Conservation (phyloP, 495 filamentous ascomycete genomes). For the Trichodelitschia bisporula region DNA sequence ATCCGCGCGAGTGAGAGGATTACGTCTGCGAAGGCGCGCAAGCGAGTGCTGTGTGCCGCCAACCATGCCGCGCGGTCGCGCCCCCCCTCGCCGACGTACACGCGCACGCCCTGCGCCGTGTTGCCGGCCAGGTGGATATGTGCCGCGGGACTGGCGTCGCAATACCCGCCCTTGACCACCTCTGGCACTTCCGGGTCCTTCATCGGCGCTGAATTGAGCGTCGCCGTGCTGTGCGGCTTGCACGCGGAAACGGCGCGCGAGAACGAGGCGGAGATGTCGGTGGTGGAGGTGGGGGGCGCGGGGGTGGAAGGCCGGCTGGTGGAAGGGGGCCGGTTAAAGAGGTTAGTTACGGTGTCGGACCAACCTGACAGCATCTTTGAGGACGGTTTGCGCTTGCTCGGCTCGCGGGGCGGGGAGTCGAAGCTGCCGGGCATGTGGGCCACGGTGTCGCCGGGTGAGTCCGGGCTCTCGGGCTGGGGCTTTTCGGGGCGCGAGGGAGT, state of each 20-base stretch:
- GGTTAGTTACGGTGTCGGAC: too few relatives aligned
- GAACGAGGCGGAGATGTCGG: too few relatives aligned
- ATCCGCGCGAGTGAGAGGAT: constrained; percentile 43
- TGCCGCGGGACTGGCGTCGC: constrained; percentile 25
- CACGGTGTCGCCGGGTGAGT: neutral
- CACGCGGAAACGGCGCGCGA: too few relatives aligned
- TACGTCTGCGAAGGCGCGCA: constrained; percentile 45
- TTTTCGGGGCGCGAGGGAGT: neutral
- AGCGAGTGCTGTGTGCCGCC: constrained; percentile 25
- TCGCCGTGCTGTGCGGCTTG: too few relatives aligned
- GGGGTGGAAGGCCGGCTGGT: neutral
- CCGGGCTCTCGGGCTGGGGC: neutral
- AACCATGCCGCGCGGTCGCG: constrained; percentile 10
- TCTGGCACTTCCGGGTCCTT: too few relatives aligned
- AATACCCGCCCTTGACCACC: constrained; percentile 7
- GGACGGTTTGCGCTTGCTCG: too few relatives aligned
- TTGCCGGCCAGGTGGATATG: constrained; percentile 26
- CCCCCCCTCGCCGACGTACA: constrained; percentile 33
- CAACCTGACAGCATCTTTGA: too few relatives aligned
- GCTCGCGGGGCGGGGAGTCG: neutral
- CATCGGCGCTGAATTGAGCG: too few relatives aligned
- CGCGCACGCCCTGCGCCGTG: constrained; percentile 40
- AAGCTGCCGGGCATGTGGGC: neutral
- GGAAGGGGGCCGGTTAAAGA: too few relatives aligned
- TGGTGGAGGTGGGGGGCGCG: neutral